Evolutionary conservation across 2,329 filamentous ascomycete species (phyloP).

Genomic region (Alternaria sp.): DNA sequence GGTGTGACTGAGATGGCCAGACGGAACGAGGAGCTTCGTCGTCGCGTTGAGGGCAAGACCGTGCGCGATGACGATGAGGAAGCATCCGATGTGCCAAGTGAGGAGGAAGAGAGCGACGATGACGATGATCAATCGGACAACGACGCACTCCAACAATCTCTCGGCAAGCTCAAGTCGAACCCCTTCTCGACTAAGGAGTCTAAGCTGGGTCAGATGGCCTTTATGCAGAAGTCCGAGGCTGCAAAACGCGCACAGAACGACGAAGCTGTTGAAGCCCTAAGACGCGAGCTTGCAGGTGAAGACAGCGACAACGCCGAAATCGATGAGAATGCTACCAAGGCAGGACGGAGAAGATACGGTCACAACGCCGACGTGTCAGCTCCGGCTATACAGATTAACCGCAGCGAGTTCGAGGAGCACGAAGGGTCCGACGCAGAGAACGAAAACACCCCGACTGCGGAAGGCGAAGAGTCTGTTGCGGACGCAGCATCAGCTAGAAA

Average conservation of each 20-base stretch:
- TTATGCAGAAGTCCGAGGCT: conserved; percentile 91
- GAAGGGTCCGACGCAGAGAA: conserved; percentile 56
- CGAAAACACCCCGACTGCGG: conserved; percentile 21
- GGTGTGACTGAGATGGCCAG: conserved; percentile 82
- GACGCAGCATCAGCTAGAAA: conserved; percentile 12
- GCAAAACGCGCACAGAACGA: conserved; percentile 80
- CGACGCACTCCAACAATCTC: conserved; percentile 41
- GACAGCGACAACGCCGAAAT: conserved; percentile 61
- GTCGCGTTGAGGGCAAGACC: conserved; percentile 76
- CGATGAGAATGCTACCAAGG: conserved; percentile 61
- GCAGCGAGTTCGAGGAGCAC: conserved; percentile 68
- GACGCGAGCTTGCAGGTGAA: conserved; percentile 70
- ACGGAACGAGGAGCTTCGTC: conserved; percentile 80
- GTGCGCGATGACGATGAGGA: conserved; percentile 57
- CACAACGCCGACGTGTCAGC: conserved; percentile 50
- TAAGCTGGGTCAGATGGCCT: conserved; percentile 82
- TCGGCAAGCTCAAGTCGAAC: conserved; percentile 49
- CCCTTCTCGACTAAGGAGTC: conserved; percentile 66
- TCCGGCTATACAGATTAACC: conserved; percentile 38
- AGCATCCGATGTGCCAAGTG: conserved; percentile 57
- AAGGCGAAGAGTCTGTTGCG: conserved; percentile 32
- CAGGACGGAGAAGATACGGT: conserved; percentile 76
- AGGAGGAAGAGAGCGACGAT: conserved; percentile 60
- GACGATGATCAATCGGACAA: conserved; percentile 67
- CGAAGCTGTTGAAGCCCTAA: conserved; percentile 65